These are phyloP conservation scores for Nigrospora osmanthi DNA, from an alignment of 2,329 filamentous ascomycete genomes.

Conservation along the genomic window DNA sequence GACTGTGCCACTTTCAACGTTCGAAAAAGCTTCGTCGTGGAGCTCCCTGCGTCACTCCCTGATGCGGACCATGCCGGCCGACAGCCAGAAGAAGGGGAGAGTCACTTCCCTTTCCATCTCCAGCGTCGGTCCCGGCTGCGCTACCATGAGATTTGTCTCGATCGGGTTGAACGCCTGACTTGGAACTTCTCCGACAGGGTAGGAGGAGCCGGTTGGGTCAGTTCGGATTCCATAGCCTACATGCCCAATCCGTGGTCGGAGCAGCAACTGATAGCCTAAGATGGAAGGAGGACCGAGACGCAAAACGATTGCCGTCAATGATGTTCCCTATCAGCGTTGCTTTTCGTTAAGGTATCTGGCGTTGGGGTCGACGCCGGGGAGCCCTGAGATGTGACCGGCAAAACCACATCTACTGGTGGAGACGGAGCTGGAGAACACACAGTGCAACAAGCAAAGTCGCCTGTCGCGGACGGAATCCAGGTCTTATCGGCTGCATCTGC, in stretches of 20 bases:
- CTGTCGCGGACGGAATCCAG: too few species aligned
- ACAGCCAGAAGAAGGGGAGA: background rate
- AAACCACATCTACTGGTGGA: too few species aligned
- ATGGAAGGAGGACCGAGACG: too few species aligned
- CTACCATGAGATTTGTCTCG: constrained; percentile 21
- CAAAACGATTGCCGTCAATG: too few species aligned
- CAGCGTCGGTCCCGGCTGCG: constrained; percentile 15
- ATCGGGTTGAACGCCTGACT: constrained; percentile 18
- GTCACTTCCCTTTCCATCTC: constrained; percentile 10
- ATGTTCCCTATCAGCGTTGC: too few species aligned
- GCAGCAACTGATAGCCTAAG: too few species aligned
- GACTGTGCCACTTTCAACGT: constrained; percentile 12
- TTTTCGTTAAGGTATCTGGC: too few species aligned
- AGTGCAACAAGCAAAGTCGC: too few species aligned
- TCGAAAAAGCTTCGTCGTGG: constrained; percentile 14
- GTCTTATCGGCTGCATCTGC: too few species aligned
- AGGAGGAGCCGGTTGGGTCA: constrained; percentile 14
- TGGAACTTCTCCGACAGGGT: constrained; percentile 15
- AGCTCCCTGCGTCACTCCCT: constrained; percentile 17
- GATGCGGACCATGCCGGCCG: constrained; percentile 7
- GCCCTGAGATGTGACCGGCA: too few species aligned
- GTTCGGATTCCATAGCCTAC: constrained; percentile 8
- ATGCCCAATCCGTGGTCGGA: constrained; percentile 16
- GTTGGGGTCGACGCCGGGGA: too few species aligned
- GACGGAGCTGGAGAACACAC: too few species aligned